Conservation (phyloP, 2,329 filamentous ascomycete genomes). For the Periglandula ipomoeae region DNA sequence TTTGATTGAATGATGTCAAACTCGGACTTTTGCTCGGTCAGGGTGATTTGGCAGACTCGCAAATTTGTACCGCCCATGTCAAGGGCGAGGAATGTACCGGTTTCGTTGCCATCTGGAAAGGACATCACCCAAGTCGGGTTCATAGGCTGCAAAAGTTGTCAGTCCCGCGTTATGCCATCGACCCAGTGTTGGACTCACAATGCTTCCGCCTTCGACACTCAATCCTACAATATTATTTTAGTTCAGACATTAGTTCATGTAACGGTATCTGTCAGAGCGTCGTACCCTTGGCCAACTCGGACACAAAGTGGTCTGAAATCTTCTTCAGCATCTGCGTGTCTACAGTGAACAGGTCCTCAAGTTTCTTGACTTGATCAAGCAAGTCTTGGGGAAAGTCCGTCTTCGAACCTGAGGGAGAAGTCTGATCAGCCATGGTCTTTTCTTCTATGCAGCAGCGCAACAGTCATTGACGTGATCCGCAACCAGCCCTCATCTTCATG, state of each 20-base stretch:
- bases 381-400: slow-evolving; percentile 83
- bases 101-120: slow-evolving; percentile 79
- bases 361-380: slow-evolving; percentile 65
- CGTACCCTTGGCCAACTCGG: slow-evolving; percentile 75
- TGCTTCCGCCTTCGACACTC: slow-evolving; percentile 79
- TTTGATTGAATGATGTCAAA: slow-evolving; percentile 95
- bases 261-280: neutral
- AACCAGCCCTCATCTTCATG: neutral
- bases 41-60: slow-evolving; percentile 84
- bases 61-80: slow-evolving; percentile 97
- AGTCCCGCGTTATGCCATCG: slow-evolving; percentile 8
- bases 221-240: slow-evolving; percentile 47
- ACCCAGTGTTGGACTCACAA: slow-evolving; percentile 50
- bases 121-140: slow-evolving; percentile 95
- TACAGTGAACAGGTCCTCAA: slow-evolving; percentile 80
- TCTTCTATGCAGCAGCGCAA: neutral
- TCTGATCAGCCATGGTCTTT: slow-evolving; percentile 11
- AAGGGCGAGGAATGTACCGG: slow-evolving; percentile 77
- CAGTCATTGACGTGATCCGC: neutral
- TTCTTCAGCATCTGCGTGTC: slow-evolving; percentile 72
- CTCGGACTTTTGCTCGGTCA: slow-evolving; percentile 79
- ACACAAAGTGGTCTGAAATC: slow-evolving; percentile 82
- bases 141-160: slow-evolving; percentile 62
- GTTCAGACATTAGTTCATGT: neutral
- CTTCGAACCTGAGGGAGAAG: slow-evolving; percentile 60